Conservation (phyloP, 495 filamentous ascomycete genomes). For the Hypoxylon lenormandii region DNA sequence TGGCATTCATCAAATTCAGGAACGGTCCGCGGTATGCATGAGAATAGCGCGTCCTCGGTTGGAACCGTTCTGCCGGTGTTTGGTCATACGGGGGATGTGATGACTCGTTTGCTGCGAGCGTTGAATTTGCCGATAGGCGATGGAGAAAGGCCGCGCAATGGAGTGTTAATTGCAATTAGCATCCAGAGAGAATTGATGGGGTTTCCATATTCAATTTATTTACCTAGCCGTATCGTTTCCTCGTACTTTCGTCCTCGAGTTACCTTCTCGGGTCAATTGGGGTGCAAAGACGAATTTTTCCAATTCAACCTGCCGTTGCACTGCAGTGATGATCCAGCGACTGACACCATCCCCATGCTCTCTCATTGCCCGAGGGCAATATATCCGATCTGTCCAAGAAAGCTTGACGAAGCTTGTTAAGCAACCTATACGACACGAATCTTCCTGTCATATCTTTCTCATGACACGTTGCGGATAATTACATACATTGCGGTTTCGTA, state of each 20-base stretch:
- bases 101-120: conserved; percentile 20
- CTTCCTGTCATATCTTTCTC: background rate
- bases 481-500: conserved; percentile 33
- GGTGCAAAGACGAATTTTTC: conserved; percentile 21
- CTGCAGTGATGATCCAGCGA: conserved; percentile 39
- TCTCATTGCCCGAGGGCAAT: conserved; percentile 25
- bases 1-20: conserved; percentile 43
- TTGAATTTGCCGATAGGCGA: conserved; percentile 40
- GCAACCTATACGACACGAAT: conserved; percentile 36
- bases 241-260: conserved; percentile 10
- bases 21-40: conserved; percentile 37
- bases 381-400: conserved; percentile 41
- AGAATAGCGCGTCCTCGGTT: conserved; percentile 27
- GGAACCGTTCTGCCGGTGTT: conserved; percentile 35
- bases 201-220: conserved; percentile 1
- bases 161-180: conserved; percentile 33
- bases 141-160: conserved; percentile 43
- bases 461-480: conserved; percentile 29
- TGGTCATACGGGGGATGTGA: conserved; percentile 13
- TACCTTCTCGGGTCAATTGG: conserved; percentile 25
- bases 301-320: conserved; percentile 37
- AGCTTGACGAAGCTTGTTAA: conserved; percentile 49
- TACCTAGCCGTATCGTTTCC: conserved; percentile 21
- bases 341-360: conserved; percentile 31
- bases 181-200: conserved; percentile 8